A percentile compares a stretch with the other conserved stretches of the same genome.
These are phyloP conservation scores for Xylaria intraflava DNA, from an alignment of 495 filamentous ascomycete species.

Conservation along the genomic window DNA sequence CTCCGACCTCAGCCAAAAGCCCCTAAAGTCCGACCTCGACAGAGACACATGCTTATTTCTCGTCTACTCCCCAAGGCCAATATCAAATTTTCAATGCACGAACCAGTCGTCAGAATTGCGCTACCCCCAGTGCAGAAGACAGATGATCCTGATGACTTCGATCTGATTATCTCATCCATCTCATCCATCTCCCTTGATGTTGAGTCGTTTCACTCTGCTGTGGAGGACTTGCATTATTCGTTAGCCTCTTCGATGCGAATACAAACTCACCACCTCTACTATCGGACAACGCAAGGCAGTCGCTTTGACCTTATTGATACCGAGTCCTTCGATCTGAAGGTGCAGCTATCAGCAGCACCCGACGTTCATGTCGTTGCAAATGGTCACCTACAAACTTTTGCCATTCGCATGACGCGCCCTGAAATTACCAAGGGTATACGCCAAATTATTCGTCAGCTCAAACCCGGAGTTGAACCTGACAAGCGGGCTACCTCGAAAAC, in stretches of 20 bases:
- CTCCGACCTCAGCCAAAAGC: slow-evolving; percentile 51
- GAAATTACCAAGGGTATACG: slow-evolving; percentile 90
- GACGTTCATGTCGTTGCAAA: slow-evolving; percentile 76
- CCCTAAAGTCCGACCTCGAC: slow-evolving; percentile 36
- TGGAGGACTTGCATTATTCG: slow-evolving; percentile 79
- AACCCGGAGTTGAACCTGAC: slow-evolving; percentile 52
- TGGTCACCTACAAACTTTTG: slow-evolving; percentile 78
- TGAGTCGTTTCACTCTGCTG: slow-evolving; percentile 87
- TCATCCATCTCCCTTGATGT: slow-evolving; percentile 88
- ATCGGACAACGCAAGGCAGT: slow-evolving; percentile 74
- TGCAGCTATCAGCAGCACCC: slow-evolving; percentile 76
- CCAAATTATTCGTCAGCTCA: slow-evolving; percentile 80
- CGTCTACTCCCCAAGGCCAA: slow-evolving; percentile 87
- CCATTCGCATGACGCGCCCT: slow-evolving; percentile 78
- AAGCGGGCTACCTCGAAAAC: slow-evolving; percentile 47
- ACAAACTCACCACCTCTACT: slow-evolving; percentile 87
- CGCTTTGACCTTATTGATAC: slow-evolving; percentile 81
- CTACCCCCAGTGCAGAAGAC: slow-evolving; percentile 61
- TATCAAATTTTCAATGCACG: slow-evolving; percentile 92
- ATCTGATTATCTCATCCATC: slow-evolving; percentile 87
- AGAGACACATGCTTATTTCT: slow-evolving; percentile 69
- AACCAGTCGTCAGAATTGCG: slow-evolving; percentile 84
- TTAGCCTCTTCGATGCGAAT: slow-evolving; percentile 75
- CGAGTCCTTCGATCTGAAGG: slow-evolving; percentile 77
- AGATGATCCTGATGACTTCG: slow-evolving; percentile 71